Evolutionary conservation across 169 alveolate genomes (phyloP).

Genomic region (Plasmodium inui): DNA sequence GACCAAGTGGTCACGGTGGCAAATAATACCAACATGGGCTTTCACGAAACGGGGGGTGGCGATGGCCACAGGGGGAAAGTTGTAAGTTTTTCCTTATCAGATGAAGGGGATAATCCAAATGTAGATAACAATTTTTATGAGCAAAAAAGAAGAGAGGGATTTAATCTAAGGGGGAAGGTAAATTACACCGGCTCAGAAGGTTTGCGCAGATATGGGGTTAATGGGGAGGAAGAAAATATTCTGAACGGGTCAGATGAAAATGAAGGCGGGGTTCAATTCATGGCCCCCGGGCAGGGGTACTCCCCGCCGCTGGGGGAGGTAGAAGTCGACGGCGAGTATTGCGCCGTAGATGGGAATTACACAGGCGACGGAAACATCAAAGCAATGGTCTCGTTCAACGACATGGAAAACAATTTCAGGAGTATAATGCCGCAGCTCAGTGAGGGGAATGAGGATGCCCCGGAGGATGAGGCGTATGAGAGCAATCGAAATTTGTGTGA

Average conservation of each 20-base stretch:
- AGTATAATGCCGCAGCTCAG: not conserved
- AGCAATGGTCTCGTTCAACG: not conserved
- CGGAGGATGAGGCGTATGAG: not conserved
- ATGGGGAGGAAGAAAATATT: not conserved
- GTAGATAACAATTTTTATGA: not conserved
- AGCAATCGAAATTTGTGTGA: not conserved
- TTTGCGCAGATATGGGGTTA: not conserved
- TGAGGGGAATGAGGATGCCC: not conserved
- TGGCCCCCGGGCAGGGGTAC: not conserved
- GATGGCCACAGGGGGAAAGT: not conserved
- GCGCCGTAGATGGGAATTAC: not conserved
- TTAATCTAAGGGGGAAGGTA: not conserved
- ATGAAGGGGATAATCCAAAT: not conserved
- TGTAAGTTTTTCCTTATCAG: not conserved
- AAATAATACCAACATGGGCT: not conserved
- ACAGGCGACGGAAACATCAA: not conserved
- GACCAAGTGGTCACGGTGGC: not conserved
- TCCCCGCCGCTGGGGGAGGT: not conserved
- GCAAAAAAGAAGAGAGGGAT: not conserved
- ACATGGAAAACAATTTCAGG: not conserved
- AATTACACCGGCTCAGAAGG: not conserved
- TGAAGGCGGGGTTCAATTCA: not conserved
- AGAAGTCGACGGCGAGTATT: not conserved
- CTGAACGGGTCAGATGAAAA: not conserved
- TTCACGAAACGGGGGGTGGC: not conserved